Conservation (phyloP, 2,329 filamentous ascomycete species). For the Zymoseptoria crescenta region DNA sequence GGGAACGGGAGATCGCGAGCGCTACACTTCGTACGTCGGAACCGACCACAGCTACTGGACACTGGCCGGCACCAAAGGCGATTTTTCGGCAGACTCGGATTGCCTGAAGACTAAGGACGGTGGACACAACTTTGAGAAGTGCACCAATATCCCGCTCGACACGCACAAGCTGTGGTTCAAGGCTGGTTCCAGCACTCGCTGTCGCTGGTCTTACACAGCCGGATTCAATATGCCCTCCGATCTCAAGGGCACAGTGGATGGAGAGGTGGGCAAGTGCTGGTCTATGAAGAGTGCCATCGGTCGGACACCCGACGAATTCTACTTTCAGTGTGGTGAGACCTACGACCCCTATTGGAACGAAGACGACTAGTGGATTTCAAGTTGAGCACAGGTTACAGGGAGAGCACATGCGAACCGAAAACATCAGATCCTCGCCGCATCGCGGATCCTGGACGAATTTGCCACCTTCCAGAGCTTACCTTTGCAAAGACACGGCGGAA, state of each 20-base stretch:
- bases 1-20: neutral
- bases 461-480: neutral
- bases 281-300: neutral
- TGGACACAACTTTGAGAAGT: neutral
- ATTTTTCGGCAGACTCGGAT: neutral
- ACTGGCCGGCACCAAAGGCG: neutral
- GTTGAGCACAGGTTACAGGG: neutral
- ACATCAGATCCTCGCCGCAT: neutral
- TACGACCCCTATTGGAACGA: neutral
- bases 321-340: neutral
- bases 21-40: neutral
- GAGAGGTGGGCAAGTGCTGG: neutral
- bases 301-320: neutral
- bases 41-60: neutral
- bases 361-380: too few species aligned
- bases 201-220: neutral
- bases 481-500: neutral
- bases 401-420: neutral
- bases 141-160: neutral
- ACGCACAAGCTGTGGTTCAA: neutral
- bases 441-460: neutral
- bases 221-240: neutral
- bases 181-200: neutral
- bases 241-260: neutral
- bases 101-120: neutral